Evolutionary conservation across 2,329 filamentous ascomycete species (phyloP), one percentile per base, ranked within the genome.

Genomic region (Fusarium decemcellulare): DNA sequence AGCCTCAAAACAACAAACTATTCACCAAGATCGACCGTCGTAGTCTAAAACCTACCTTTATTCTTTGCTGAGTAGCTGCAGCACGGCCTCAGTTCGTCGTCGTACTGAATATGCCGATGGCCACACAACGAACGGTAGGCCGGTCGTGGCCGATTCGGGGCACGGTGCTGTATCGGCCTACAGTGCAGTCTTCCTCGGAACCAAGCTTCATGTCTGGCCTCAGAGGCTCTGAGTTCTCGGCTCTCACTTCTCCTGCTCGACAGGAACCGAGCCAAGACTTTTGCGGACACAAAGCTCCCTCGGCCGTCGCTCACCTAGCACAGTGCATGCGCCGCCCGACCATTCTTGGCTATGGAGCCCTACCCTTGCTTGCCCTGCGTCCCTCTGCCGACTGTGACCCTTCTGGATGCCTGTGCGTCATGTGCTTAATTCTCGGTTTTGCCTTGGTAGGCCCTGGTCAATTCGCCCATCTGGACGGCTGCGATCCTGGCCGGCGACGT

Each of bases 401-500:
- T 52, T 57, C 18, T 58, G 40, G 23, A 53, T 55, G 63, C 59
- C 71, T 63, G 59, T 72, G 71, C 58, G 54, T 72, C 71, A 73
- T 73, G 71, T 63, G 71, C 51, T 59, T 56, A 65, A 58, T 44
- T 55, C 34, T 52, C 62, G 43, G 47, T 11, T 40, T 52, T 56
- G 56, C 29, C 51, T 48, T 50, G 48, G 61, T 52, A 58, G 53
- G 44, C 29, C 54, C 36, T 54, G 59, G 61, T 52, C 62, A 50
- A 42, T 30, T 39, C 27, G 44, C 29, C 46, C 55, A 58, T 58
- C 55, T 55, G 18, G 30, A 70, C 67, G 44, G 39, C 46, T 53
- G 47, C 47, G 30, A 63, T 61, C 67, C 67, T 59, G 68, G 61
- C 50, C 72, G 72, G 72, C 72, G 70, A 67, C 62, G 70, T 71